Evolutionary conservation across 768 basidiomycete genomes (phyloP).

Genomic region (Leccinum fibrillosum): DNA sequence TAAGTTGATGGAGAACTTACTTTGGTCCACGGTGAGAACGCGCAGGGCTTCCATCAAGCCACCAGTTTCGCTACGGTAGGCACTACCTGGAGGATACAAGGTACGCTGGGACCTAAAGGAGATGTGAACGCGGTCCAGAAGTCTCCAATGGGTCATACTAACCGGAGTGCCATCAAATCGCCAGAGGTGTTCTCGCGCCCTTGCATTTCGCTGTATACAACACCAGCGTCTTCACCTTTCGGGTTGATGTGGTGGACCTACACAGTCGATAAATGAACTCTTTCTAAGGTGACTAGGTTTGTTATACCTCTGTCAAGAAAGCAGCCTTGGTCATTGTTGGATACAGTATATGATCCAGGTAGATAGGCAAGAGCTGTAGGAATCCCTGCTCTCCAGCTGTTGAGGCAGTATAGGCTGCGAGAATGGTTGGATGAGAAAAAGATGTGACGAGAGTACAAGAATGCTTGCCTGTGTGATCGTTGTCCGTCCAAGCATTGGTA

Average conservation of each 20-base stretch:
- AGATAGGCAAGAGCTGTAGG: slow-evolving; percentile 81
- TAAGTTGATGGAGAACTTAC: slow-evolving; percentile 39
- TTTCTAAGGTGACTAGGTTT: not conserved
- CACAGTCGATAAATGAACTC: slow-evolving; percentile 3
- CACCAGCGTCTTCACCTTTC: slow-evolving; percentile 89
- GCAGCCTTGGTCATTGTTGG: slow-evolving; percentile 90
- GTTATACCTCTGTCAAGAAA: slow-evolving; percentile 59
- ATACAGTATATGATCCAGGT: slow-evolving; percentile 94
- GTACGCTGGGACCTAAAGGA: slow-evolving; percentile 65
- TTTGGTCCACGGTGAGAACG: slow-evolving; percentile 82
- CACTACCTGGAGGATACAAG: slow-evolving; percentile 79
- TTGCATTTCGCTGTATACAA: slow-evolving; percentile 97
- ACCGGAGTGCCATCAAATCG: slow-evolving; percentile 89
- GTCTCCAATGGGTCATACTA: slow-evolving; percentile 22
- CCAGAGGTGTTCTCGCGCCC: slow-evolving; percentile 90
- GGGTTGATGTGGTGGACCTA: slow-evolving; percentile 94
- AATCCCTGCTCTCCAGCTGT: slow-evolving; percentile 95
- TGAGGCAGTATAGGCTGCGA: slow-evolving; percentile 80
- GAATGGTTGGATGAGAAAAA: not conserved
- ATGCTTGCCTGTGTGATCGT: slow-evolving; percentile 64
- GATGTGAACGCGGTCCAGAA: not conserved
- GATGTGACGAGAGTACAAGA: not conserved
- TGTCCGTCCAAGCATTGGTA: slow-evolving; percentile 97
- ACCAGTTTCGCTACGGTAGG: slow-evolving; percentile 94
- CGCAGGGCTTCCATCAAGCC: slow-evolving; percentile 92